Conservation (phyloP, 129 eudicot genomes). For the Flaveria linearis region DNA sequence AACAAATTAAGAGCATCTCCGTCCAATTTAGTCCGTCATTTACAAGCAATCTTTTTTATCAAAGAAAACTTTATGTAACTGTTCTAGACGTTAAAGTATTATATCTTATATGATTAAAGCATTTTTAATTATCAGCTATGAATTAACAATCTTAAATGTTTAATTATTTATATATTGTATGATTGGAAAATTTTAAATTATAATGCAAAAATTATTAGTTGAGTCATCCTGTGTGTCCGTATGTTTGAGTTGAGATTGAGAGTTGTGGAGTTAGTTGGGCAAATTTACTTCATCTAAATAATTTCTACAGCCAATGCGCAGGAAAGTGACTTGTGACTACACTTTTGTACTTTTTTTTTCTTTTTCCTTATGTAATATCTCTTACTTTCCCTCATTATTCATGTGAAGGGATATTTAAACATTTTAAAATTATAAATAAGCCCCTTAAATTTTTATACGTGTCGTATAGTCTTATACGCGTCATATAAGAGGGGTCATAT, state of each 20-base stretch:
- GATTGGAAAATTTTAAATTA: background rate
- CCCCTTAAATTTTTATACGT: no score
- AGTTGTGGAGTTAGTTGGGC: constrained; percentile 33
- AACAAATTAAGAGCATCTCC: no score
- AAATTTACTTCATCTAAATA: constrained; percentile 42
- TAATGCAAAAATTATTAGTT: no score
- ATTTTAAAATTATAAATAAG: no score
- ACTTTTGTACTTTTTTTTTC: constrained; percentile 28
- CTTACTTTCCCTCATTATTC: background rate
- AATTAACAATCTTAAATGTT: background rate
- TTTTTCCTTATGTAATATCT: background rate
- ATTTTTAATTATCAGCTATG: no score
- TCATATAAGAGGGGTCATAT: no score
- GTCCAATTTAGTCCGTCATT: no score
- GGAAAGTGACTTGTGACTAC: constrained; percentile 40
- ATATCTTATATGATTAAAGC: background rate
- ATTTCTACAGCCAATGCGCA: constrained; percentile 25
- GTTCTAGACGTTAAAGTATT: background rate
- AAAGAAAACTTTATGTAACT: background rate
- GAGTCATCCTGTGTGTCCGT: background rate
- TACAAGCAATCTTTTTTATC: no score
- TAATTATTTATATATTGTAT: background rate
- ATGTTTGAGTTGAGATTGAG: constrained; percentile 13
- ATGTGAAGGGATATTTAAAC: no score
- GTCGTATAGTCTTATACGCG: no score